A percentile compares a stretch with the other conserved stretches of the same genome.
Evolutionary conservation across 169 alveolate genomes (phyloP).

Genomic region (Sarcocystis neurona): DNA sequence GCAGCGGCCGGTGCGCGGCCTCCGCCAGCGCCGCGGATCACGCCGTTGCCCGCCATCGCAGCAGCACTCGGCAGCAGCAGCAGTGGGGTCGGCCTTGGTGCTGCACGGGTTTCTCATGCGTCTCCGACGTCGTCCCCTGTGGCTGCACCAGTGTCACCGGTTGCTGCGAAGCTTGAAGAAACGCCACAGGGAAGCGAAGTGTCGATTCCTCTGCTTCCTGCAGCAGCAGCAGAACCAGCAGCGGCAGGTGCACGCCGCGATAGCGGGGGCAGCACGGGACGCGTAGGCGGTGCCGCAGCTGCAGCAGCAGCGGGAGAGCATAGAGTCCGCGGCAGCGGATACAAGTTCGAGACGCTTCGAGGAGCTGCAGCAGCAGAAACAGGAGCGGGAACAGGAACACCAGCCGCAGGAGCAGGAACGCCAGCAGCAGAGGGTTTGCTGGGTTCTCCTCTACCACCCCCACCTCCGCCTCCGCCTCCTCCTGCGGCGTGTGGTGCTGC

Average conservation of each 20-base stretch:
- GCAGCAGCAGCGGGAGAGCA: not conserved
- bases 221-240: conserved; percentile 11
- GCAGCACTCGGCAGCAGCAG: conserved; percentile 27
- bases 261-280: not conserved
- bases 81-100: too few relatives aligned
- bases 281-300: not conserved
- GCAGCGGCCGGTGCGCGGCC: conserved; percentile 11
- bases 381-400: conserved; percentile 18
- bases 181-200: too few relatives aligned
- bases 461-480: not conserved
- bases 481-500: not conserved
- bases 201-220: too few relatives aligned
- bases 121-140: too few relatives aligned
- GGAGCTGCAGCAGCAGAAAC: conserved; percentile 33
- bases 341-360: not conserved
- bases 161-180: too few relatives aligned
- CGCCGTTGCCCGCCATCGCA: not conserved
- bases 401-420: not conserved
- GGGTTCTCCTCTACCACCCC: not conserved
- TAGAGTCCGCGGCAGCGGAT: not conserved
- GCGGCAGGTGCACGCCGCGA: not conserved
- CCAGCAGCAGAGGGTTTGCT: not conserved
- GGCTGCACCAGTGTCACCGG: too few relatives aligned
- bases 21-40: not conserved
- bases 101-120: too few relatives aligned